Conservation (phyloP, 2,329 filamentous ascomycete genomes). For the Hypoxylon sp. region DNA sequence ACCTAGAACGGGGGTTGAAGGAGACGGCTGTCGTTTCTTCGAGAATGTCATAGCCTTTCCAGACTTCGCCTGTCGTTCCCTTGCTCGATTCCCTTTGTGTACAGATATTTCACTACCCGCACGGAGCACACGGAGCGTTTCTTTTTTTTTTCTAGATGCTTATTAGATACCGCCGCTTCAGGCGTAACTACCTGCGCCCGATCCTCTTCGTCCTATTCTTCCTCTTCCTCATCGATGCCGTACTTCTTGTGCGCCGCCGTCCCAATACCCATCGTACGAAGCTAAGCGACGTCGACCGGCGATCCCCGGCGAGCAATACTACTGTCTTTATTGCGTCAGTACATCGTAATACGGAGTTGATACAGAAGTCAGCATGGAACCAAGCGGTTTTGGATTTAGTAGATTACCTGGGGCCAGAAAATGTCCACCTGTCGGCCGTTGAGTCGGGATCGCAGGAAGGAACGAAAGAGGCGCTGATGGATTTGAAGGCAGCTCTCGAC, state of each 20-base stretch:
- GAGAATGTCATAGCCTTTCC: conserved; percentile 44
- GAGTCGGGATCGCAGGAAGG: conserved; percentile 79
- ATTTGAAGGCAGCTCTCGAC: conserved; percentile 69
- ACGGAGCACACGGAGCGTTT: conserved; percentile 16
- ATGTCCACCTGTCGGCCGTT: conserved; percentile 76
- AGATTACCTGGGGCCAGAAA: conserved; percentile 70
- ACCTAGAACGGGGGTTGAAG: conserved; percentile 36
- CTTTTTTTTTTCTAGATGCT: conserved; percentile 53
- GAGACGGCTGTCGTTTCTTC: conserved; percentile 26
- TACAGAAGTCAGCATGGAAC: conserved; percentile 74
- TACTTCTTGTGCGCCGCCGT: conserved; percentile 52
- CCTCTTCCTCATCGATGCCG: conserved; percentile 56
- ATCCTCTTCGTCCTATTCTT: conserved; percentile 53
- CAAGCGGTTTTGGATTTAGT: conserved; percentile 70
- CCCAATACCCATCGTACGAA: conserved; percentile 53
- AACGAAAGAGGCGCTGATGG: conserved; percentile 72
- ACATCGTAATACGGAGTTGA: conserved; percentile 75
- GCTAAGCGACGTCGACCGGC: conserved; percentile 42
- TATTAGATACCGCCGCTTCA: conserved; percentile 55
- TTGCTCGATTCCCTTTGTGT: conserved; percentile 29
- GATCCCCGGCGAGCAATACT: conserved; percentile 48
- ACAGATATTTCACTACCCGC: conserved; percentile 14
- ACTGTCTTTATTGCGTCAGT: conserved; percentile 76
- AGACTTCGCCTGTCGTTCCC: conserved; percentile 15
- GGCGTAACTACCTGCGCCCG: conserved; percentile 56